Percentiles rank a stretch among this genome's conserved stretches.
phyloP scores from a whole-genome alignment of 2,329 filamentous ascomycete species.

The Mollisia scopiformis region DNA sequence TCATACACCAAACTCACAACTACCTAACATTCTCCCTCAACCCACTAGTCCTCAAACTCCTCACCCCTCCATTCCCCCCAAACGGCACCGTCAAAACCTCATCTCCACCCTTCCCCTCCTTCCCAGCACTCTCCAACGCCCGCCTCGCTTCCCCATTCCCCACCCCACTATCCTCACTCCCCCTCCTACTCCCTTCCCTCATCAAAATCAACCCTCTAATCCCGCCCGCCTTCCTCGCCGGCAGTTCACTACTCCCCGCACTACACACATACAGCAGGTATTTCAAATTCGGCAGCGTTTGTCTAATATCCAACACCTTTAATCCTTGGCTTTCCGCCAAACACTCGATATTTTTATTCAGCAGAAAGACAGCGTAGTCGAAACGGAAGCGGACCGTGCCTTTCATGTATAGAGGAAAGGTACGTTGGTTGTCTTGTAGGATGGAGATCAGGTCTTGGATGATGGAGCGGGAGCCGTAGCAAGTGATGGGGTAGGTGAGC shows the following conservation, averaged over 20 bases:
- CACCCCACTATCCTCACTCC: slow-evolving; percentile 33
- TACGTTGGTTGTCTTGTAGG: slow-evolving; percentile 51
- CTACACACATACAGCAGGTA: slow-evolving; percentile 90
- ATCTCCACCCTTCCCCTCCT: slow-evolving; percentile 18
- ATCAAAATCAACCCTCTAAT: slow-evolving; percentile 60
- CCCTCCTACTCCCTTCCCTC: slow-evolving; percentile 31
- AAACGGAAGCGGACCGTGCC: slow-evolving; percentile 82
- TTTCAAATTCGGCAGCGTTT: slow-evolving; percentile 91
- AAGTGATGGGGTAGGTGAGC: slow-evolving; percentile 78
- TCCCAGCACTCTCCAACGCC: slow-evolving; percentile 30
- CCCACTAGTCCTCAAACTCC: slow-evolving; percentile 37
- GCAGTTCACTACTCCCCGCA: slow-evolving; percentile 69
- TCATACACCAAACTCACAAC: too few species aligned
- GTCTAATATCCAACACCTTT: slow-evolving; percentile 84
- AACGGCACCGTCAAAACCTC: slow-evolving; percentile 19
- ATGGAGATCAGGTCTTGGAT: slow-evolving; percentile 76
- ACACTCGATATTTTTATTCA: slow-evolving; percentile 91
- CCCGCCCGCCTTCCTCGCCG: slow-evolving; percentile 63
- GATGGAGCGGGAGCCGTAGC: slow-evolving; percentile 73
- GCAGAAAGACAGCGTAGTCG: slow-evolving; percentile 93
- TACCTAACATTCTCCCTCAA: slow-evolving; percentile 34
- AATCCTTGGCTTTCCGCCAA: slow-evolving; percentile 69
- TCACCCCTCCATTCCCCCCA: slow-evolving; percentile 21
- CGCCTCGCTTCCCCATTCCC: slow-evolving; percentile 27
- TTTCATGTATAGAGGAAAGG: slow-evolving; percentile 81